Evolutionary conservation across 2,329 filamentous ascomycete genomes (phyloP).

Genomic region (Penicillium expansum): DNA sequence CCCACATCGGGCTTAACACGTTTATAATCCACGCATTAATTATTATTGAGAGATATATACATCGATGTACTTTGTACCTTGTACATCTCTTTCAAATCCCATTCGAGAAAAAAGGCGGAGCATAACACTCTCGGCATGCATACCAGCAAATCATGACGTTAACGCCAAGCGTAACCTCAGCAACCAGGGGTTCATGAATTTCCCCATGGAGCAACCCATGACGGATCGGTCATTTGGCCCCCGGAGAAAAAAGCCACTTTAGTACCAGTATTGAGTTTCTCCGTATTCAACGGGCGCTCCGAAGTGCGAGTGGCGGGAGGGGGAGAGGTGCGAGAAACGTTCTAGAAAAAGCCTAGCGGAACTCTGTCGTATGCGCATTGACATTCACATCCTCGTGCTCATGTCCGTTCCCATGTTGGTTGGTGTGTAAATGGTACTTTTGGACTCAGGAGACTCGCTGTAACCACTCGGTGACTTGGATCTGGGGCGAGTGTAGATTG

Average conservation of each 20-base stretch:
- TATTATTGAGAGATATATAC: background rate
- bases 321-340: conserved; percentile 15
- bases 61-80: background rate
- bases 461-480: conserved; percentile 76
- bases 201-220: background rate
- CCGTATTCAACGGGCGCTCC: conserved; percentile 2
- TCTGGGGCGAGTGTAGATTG: conserved; percentile 56
- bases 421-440: background rate
- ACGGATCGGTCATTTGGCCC: background rate
- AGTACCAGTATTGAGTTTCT: conserved; percentile 7
- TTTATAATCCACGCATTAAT: background rate
- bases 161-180: conserved; percentile 21
- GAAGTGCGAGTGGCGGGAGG: conserved; percentile 9
- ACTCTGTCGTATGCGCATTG: conserved; percentile 6
- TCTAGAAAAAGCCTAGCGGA: conserved; percentile 21
- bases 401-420: background rate
- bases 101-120: background rate
- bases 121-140: conserved; percentile 9
- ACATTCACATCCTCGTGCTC: background rate
- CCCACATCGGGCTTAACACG: background rate
- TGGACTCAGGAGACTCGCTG: conserved; percentile 64
- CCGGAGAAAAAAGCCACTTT: background rate
- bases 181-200: background rate
- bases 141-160: conserved; percentile 20
- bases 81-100: background rate